Evolutionary conservation across 2,329 filamentous ascomycete species (phyloP), one percentile per base, ranked within the genome.

Genomic region (Macroventuria anomochaeta): DNA sequence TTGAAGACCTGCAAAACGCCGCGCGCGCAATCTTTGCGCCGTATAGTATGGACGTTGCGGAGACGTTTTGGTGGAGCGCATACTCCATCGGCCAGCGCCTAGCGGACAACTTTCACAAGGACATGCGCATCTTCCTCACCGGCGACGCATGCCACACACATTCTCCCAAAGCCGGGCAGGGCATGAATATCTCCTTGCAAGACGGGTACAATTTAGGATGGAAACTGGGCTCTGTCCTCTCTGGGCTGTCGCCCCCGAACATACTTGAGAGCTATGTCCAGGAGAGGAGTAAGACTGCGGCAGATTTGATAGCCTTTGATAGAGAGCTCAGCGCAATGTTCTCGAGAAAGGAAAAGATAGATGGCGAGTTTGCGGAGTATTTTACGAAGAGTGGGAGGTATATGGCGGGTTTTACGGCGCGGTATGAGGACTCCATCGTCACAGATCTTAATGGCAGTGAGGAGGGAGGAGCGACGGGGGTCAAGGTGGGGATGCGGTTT

Each of bases 1-100:
- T 86, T 0, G 77, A 78, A 20, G 77, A 83, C 33, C 72, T 88
- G 1, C 84, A 87, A 50, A 60, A 73, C 3, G 77, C 79, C 0
- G 84, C 84, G 0, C 73, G 76, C 29, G 73, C 71, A 0, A 83
- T 87, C 33, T 82, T 88, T 43, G 57, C 70, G 0, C 85, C 84
- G 0, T 87, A 85, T 50, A 55, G 63, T 0, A 76, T 87, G 57
- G 80, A 85, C 0, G 79, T 85, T 44, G 77, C 77, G 0, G 79
- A 81, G 47, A 85, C 83, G 77, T 87, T 73, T 15, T 91, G 88
- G 87, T 91, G 90, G 76, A 88, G 87, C 38, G 84, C 86, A 36
- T 91, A 90, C 69, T 82, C 86, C 61, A 86, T 90, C 52, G 85
- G 87, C 10, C 87, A 90, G 75, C 83, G 89, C 15, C 82, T 91